Evolutionary conservation across 495 filamentous ascomycete genomes (phyloP), one percentile per base, ranked within the genome.

Genomic region (Podospora sp.): DNA sequence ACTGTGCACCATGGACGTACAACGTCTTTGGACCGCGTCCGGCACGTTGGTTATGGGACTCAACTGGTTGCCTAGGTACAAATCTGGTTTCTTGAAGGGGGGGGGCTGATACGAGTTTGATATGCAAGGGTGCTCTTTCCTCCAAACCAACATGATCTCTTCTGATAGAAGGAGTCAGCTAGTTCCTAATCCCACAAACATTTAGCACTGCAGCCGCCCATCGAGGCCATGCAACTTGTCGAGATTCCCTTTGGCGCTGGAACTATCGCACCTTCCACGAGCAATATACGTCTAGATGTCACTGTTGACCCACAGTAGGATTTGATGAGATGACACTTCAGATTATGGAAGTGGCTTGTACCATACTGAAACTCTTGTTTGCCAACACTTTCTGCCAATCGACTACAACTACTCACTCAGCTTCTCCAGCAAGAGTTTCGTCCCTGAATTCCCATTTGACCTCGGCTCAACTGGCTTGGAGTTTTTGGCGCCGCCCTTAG

Each of bases 361-460:
- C 40, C 5, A 14, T 46, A 46, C 40, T 16, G 35, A 50, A 33
- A 7, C 14, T 27, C 60, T 16, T 22, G 18, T 36, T 22, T 62
- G 20, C 40, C 46, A n/a, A 55, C 26, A 27, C 27, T 8, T 18
- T n/a, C 27, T 6, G 27, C 61, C 6, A 16, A 33, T 33, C 61
- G 24, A 52, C 16, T 22, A 9, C 46, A 21, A 36, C 24, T 51
- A 63, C 25, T 55, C 24, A 12, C 21, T 55, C 56, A 86, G 66
- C 71, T 80, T 81, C 69, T 84, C 82, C 20, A 89, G 73, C 50
- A 90, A 67, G 20, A 89, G 50, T 58, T 65, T 76, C 50, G 74
- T 66, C 6, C 74, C 74, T 29, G 63, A 66, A 51, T 76, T 76
- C 3, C 74, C 70, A 0, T 49, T 59, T 0, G 68, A 50, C 65